Base-by-base conservation (phyloP, 768 basidiomycete species). In the Phaffia australis region DNA sequence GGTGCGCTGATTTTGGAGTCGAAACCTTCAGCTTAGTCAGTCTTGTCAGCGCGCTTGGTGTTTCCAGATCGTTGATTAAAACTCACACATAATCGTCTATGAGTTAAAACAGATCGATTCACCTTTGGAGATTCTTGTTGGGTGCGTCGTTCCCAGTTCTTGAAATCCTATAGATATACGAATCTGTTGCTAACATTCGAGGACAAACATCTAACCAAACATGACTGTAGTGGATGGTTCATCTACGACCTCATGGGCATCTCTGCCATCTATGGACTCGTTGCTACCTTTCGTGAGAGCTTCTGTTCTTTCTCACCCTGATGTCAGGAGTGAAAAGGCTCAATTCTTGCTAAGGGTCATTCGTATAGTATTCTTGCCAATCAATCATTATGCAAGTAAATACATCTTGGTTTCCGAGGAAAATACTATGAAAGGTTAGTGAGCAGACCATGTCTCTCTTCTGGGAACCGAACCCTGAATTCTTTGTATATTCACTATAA, bases 321-420 rank as follows among this genome's bases (percentile, higher is more conserved):
- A 4, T 19, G 21, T 5, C 18, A 23, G 5, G n/a, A 19, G 15
- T 35, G 21, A 21, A 23, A 3, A 25, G 9, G 23, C 1, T n/a
- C 29, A 32, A 27, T 25, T 29, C 7, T 42, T n/a, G 4, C 47
- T 21, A 25, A 21, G 7, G 5, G 15, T 56, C 32, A 4, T 7
- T 30, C 35, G 50, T 18, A 18, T 67, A 76, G 73, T 79, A 23
- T 80, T 80, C 73, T 72, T 83, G 16, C 91, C 91, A 5, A 71
- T 93, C 73, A 93, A 91, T 70, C 89, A 93, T 73, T 82, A 82
- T 59, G 88, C 89, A 0, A 86, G 88, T 57, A 89, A 87, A 75
- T 77, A 89, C 54, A 84, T 91, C 29, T 83, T 88, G 16, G 76
- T 77, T 16, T 86, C 87, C 1, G 88, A 91, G 73, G 87, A 90